Evolutionary conservation across 179 eudicot species (phyloP).

Genomic region (Pouteria campechiana): DNA sequence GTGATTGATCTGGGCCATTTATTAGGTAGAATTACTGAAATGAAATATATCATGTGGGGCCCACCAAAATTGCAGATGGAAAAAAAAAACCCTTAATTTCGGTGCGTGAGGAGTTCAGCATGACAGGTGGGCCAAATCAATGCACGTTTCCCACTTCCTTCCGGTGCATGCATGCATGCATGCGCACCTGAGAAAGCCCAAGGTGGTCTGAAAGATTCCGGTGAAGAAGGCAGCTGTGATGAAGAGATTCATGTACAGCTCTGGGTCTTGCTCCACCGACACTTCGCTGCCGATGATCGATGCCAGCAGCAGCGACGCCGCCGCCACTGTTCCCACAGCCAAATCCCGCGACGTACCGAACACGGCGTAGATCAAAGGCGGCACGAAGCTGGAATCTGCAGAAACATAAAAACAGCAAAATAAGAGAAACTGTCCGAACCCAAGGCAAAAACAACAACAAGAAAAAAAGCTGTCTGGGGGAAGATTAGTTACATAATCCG

Average conservation of each 20-base stretch:
- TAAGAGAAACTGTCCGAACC: too few species aligned
- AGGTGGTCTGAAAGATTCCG: slow-evolving; percentile 45
- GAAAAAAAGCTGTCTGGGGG: too few species aligned
- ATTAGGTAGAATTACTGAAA: too few species aligned
- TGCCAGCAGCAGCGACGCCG: slow-evolving; percentile 53
- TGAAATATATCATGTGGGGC: too few species aligned
- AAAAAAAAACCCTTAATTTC: too few species aligned
- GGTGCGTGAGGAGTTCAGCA: too few species aligned
- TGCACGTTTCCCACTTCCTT: too few species aligned
- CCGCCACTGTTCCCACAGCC: slow-evolving; percentile 84
- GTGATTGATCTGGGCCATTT: too few species aligned
- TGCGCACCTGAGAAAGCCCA: slow-evolving; percentile 63
- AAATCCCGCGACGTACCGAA: slow-evolving; percentile 71
- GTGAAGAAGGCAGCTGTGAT: slow-evolving; percentile 65
- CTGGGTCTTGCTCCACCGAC: slow-evolving; percentile 19
- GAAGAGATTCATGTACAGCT: slow-evolving; percentile 45
- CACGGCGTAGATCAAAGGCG: slow-evolving; percentile 61
- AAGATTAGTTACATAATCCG: slow-evolving; percentile 91
- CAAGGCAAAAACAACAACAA: too few species aligned
- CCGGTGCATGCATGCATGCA: background rate
- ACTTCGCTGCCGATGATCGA: slow-evolving; percentile 36
- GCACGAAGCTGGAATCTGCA: slow-evolving; percentile 86
- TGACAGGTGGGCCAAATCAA: too few species aligned
- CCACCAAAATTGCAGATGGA: too few species aligned
- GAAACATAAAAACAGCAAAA: background rate